Conservation (phyloP, 768 basidiomycete species). For the Tylopilus vinaceipallidus region DNA sequence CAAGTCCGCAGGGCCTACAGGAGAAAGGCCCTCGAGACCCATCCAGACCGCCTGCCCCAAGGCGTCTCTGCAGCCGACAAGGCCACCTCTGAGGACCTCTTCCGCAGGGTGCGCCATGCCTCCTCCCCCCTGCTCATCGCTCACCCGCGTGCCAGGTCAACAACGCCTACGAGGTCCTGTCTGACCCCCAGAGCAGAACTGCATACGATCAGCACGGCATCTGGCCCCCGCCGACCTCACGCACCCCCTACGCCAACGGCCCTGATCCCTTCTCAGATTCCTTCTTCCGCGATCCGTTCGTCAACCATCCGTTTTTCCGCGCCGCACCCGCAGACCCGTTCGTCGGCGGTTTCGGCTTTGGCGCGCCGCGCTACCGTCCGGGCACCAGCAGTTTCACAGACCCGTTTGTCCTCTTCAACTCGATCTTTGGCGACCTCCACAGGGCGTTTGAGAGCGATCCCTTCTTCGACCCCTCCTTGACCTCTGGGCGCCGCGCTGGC, state of each 20-base stretch:
- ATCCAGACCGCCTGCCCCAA: constrained; percentile 68
- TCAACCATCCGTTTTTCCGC: constrained; percentile 10
- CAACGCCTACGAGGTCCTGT: constrained; percentile 77
- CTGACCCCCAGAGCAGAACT: constrained; percentile 55
- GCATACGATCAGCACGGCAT: constrained; percentile 70
- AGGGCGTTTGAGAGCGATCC: constrained; percentile 34
- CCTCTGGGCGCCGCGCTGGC: constrained; percentile 6
- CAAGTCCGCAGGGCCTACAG: constrained; percentile 80
- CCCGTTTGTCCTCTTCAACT: constrained; percentile 72
- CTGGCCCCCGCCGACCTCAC: constrained; percentile 63
- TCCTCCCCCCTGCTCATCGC: neutral
- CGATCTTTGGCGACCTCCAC: constrained; percentile 58
- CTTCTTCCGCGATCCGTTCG: constrained; percentile 21
- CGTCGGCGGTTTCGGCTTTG: constrained; percentile 22
- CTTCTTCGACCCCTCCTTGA: too few relatives aligned
- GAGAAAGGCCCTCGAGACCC: constrained; percentile 66
- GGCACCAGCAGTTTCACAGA: constrained; percentile 53
- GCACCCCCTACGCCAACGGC: constrained; percentile 13
- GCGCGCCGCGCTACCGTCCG: constrained; percentile 2
- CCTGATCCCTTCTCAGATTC: constrained; percentile 16
- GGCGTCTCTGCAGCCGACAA: constrained; percentile 59
- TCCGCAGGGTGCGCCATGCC: constrained; percentile 35
- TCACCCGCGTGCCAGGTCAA: constrained; percentile 47
- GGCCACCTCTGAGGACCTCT: constrained; percentile 55
- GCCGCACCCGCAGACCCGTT: constrained; percentile 29